These are phyloP conservation scores for Rhodocollybia butyracea DNA, from an alignment of 768 basidiomycete genomes.

Conservation along the genomic window DNA sequence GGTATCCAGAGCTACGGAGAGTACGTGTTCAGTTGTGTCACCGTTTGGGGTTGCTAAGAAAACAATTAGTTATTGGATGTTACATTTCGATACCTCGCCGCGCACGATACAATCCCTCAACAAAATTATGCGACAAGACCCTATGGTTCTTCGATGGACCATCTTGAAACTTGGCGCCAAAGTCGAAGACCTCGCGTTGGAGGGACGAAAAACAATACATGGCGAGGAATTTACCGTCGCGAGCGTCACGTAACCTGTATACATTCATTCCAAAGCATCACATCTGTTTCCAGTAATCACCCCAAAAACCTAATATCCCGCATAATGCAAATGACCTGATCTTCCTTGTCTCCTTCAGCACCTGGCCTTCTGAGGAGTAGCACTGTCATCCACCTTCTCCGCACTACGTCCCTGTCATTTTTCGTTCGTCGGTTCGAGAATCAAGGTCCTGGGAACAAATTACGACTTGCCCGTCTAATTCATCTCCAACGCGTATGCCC, in stretches of 20 bases:
- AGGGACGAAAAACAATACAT: conserved; percentile 43
- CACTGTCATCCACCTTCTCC: conserved; percentile 42
- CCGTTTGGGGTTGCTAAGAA: neutral
- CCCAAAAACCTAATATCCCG: neutral
- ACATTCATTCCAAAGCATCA: conserved; percentile 4
- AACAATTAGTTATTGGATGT: conserved; percentile 74
- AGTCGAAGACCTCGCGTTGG: conserved; percentile 60
- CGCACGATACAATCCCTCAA: conserved; percentile 62
- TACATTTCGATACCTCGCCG: conserved; percentile 88
- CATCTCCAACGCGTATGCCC: conserved; percentile 75
- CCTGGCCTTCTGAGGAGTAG: conserved; percentile 48
- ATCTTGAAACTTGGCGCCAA: conserved; percentile 75
- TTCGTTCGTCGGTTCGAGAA: neutral
- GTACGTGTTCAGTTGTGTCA: conserved; percentile 44
- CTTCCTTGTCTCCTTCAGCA: conserved; percentile 41
- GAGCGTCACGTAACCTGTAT: neutral
- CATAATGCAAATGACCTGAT: too few species aligned
- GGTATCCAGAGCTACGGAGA: conserved; percentile 62
- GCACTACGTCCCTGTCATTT: conserved; percentile 60
- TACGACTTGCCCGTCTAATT: conserved; percentile 53
- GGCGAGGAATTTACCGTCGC: conserved; percentile 14
- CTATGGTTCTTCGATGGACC: conserved; percentile 81
- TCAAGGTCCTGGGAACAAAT: neutral
- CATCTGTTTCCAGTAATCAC: conserved; percentile 15
- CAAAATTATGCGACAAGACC: conserved; percentile 69